These are phyloP conservation scores for Entamoeba histolytica DNA, from an alignment of 208 protist species.

Conservation along the genomic window DNA sequence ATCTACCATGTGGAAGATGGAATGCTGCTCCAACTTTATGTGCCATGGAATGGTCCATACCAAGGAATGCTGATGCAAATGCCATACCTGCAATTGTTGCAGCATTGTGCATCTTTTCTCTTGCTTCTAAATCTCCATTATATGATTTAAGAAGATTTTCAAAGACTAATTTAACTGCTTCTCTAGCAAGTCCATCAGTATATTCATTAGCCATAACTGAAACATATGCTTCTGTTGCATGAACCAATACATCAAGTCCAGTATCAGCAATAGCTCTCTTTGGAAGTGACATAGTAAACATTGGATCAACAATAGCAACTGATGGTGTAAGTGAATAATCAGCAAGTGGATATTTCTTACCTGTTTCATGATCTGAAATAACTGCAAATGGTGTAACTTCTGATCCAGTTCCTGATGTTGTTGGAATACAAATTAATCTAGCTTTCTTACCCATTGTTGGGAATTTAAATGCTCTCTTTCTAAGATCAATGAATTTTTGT, in stretches of 20 bases:
- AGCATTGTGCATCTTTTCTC: conserved; percentile 46
- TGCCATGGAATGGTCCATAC: conserved; percentile 51
- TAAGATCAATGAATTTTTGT: neutral
- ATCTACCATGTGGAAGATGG: neutral
- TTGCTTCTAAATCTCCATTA: conserved; percentile 33
- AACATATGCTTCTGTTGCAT: conserved; percentile 41
- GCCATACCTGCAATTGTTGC: conserved; percentile 50
- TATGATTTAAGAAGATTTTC: conserved; percentile 31
- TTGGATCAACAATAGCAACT: neutral
- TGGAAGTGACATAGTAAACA: neutral
- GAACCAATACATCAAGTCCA: conserved; percentile 55
- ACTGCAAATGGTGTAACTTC: conserved; percentile 56
- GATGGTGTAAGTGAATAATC: conserved; percentile 9
- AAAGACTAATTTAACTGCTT: conserved; percentile 37
- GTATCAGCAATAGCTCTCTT: conserved; percentile 15
- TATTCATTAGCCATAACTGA: neutral
- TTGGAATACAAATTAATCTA: neutral
- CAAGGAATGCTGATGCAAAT: conserved; percentile 56
- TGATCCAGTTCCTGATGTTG: conserved; percentile 53
- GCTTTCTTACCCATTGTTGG: neutral
- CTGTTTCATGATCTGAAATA: conserved; percentile 26
- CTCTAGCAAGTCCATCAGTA: conserved; percentile 1
- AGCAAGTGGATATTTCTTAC: conserved; percentile 33
- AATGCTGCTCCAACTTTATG: conserved; percentile 48
- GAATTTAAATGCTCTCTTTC: conserved; percentile 1